Percentiles rank a stretch among this genome's conserved stretches.
phyloP scores from a whole-genome alignment of 75 land plant genomes.

The Isoetes taiwanensis region DNA sequence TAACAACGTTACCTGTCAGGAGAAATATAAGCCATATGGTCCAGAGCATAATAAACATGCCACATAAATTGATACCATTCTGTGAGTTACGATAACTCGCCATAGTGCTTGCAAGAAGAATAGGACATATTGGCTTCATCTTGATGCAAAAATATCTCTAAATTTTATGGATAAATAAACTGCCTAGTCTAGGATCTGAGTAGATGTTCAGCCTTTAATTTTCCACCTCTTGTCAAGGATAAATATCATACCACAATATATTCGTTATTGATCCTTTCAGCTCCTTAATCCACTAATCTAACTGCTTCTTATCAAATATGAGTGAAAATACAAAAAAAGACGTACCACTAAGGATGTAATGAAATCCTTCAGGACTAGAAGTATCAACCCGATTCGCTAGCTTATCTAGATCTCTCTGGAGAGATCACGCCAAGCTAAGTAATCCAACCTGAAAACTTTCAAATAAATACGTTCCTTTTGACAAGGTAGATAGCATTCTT shows the following conservation, averaged over 20 bases:
- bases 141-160: neutral
- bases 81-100: no score
- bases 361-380: conserved; percentile 62
- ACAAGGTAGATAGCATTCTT: no score
- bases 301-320: conserved; percentile 69
- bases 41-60: neutral
- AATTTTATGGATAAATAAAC: no score
- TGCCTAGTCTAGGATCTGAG: no score
- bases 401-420: conserved; percentile 69
- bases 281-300: conserved; percentile 87
- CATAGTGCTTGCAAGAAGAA: neutral
- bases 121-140: neutral
- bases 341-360: conserved; percentile 73
- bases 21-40: neutral
- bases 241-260: conserved; percentile 76
- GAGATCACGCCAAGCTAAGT: conserved; percentile 69
- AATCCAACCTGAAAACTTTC: conserved; percentile 70
- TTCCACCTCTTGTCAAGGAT: neutral
- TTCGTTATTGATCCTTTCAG: conserved; percentile 91
- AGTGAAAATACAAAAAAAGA: no score
- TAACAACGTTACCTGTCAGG: conserved; percentile 64
- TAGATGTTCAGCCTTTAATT: no score
- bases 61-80: no score
- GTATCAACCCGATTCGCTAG: conserved; percentile 85
- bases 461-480: no score